Percentiles rank a stretch among this genome's conserved stretches.
These are phyloP conservation scores for Nemania sp. DNA, from an alignment of 2,329 filamentous ascomycete genomes.

Conservation along the genomic window DNA sequence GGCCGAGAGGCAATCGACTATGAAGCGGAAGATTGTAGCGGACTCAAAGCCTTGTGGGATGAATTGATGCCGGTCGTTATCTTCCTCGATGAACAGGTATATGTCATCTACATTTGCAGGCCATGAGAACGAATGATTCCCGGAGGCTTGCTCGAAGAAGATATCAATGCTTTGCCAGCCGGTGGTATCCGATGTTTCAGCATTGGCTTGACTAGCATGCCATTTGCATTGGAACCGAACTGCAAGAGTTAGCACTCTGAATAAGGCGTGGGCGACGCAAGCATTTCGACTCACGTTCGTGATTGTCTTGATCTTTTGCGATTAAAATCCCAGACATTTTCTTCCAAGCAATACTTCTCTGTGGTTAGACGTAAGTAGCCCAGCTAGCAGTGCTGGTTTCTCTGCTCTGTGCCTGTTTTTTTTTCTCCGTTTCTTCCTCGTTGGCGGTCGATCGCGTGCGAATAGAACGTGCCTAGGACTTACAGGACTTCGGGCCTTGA, in stretches of 20 bases:
- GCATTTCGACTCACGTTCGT: slow-evolving; percentile 1
- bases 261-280: neutral
- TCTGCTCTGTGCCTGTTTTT: too few relatives aligned
- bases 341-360: neutral
- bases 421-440: too few relatives aligned
- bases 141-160: neutral
- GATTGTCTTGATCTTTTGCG: slow-evolving; percentile 2
- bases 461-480: neutral
- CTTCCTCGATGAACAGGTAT: slow-evolving; percentile 1
- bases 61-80: neutral
- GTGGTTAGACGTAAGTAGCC: neutral
- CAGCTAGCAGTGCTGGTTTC: too few relatives aligned
- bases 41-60: slow-evolving; percentile 2
- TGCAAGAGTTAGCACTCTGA: neutral
- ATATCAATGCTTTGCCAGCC: slow-evolving; percentile 4
- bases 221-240: slow-evolving; percentile 10
- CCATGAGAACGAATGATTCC: neutral
- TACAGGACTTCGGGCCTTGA: slow-evolving; percentile 1
- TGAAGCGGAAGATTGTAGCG: slow-evolving; percentile 5
- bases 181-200: slow-evolving; percentile 3
- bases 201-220: neutral
- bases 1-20: slow-evolving; percentile 2
- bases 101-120: neutral
- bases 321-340: neutral
- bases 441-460: too few relatives aligned